phyloP scores from a whole-genome alignment of 108 stramenopile species.

The Seminavis robusta region DNA sequence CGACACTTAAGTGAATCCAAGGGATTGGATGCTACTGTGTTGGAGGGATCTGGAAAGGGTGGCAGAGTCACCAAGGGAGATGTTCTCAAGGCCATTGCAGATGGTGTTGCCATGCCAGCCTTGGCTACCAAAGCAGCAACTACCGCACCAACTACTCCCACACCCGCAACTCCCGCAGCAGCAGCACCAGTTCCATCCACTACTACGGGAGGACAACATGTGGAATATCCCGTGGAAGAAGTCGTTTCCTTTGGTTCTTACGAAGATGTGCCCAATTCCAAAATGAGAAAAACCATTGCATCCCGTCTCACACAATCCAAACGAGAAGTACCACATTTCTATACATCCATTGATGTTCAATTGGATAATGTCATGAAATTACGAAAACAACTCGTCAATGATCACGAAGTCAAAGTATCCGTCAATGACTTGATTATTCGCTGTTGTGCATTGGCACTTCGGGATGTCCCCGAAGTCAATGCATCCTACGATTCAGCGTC shows the following conservation, averaged over 20 bases:
- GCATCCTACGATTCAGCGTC: slow-evolving; percentile 71
- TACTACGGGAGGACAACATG: slow-evolving; percentile 21
- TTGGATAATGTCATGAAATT: slow-evolving; percentile 80
- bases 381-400: slow-evolving; percentile 63
- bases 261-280: slow-evolving; percentile 63
- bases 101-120: slow-evolving; percentile 25
- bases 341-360: slow-evolving; percentile 90
- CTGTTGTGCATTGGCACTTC: slow-evolving; percentile 83
- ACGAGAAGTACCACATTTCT: slow-evolving; percentile 95
- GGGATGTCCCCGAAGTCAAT: slow-evolving; percentile 90
- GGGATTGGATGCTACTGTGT: slow-evolving; percentile 71
- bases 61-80: slow-evolving; percentile 92
- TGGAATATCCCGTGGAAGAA: slow-evolving; percentile 37
- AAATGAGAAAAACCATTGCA: slow-evolving; percentile 60
- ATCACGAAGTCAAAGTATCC: slow-evolving; percentile 69
- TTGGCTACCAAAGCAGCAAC: slow-evolving; percentile 10
- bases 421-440: slow-evolving; percentile 92
- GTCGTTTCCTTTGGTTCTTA: slow-evolving; percentile 45
- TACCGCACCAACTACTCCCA: slow-evolving; percentile 28
- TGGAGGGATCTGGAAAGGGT: slow-evolving; percentile 81
- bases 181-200: slow-evolving; percentile 20
- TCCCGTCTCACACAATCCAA: slow-evolving; percentile 75
- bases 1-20: slow-evolving; percentile 70
- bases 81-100: slow-evolving; percentile 68
- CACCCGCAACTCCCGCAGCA: slow-evolving; percentile 34